Evolutionary conservation across 768 basidiomycete genomes (phyloP), one percentile per base, ranked within the genome.

Genomic region (Hygrocybe punicea): DNA sequence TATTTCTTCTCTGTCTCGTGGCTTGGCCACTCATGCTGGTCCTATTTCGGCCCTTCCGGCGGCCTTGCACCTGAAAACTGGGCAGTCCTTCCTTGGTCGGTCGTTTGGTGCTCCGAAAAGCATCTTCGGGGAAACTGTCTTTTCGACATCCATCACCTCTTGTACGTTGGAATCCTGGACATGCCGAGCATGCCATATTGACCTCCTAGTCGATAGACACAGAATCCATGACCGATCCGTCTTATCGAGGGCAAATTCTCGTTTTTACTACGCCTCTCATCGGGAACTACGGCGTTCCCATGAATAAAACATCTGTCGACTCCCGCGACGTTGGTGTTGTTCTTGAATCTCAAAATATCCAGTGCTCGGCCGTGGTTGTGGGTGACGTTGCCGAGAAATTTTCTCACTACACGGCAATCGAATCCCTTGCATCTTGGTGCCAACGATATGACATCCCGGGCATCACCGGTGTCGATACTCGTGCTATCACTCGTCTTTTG

Each of bases 161-260:
- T 99, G 94, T 93, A 60, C 64, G 89, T 78, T 4, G 52, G 14
- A 24, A 54, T 56, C 52, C 19, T 29, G 11, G 35, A 25, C 13
- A 7, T 51, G 6, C 48, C 29, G 55, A 34, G 14, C 21, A 6
- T 53, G 50, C 8, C 24, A 17, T 29, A n/a, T 40, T 47, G 23
- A 62, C 59, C 55, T 60, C 42, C 44, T n/a, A 45, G 4, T 48
- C 60, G 39, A n/a, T 67, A 96, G 94, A 99, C 71, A 98, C 96
- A 47, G 97, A 99, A 75, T 97, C 93, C 7, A 98, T 99, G 97
- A 99, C 97, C 36, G 97, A 99, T 71, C 97, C 97, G 6, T 98
- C 97, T 7, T 98, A 99, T 73, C 90, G 93, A 34, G 89, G 93
- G 51, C 97, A 99, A 73, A 96, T 99, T 67, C 84, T 99, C 61